Conservation (phyloP, 352 stramenopile species). For the Plasmopara viticola region DNA sequence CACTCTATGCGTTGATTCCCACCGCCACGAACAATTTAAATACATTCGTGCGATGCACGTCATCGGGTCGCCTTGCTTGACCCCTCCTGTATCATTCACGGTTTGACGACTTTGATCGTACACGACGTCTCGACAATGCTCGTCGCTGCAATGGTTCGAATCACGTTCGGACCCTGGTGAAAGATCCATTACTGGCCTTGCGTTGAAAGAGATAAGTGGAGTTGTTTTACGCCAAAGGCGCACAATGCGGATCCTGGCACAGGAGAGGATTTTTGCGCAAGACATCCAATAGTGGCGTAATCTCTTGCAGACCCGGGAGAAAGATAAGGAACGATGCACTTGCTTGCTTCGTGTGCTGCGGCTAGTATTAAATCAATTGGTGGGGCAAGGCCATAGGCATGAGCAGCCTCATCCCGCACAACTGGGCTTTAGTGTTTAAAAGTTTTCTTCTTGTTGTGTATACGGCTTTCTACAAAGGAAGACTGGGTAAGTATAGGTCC, state of each 20-base stretch:
- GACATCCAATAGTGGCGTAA: conserved; percentile 77
- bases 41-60: conserved; percentile 83
- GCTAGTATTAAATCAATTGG: too few species aligned
- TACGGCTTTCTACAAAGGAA: too few species aligned
- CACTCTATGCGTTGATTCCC: conserved; percentile 86
- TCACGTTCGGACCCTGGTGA: conserved; percentile 38
- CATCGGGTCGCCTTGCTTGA: conserved; percentile 85
- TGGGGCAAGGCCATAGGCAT: too few species aligned
- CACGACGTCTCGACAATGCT: conserved; percentile 96
- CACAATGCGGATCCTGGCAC: conserved; percentile 25
- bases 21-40: conserved; percentile 87
- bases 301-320: conserved; percentile 92
- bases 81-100: conserved; percentile 95
- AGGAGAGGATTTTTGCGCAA: conserved; percentile 50
- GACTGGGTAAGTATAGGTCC: too few species aligned
- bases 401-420: too few species aligned
- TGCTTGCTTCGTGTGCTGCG: background rate
- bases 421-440: too few species aligned
- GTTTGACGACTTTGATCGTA: conserved; percentile 92
- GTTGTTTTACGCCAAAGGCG: conserved; percentile 73
- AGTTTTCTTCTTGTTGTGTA: too few species aligned
- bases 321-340: conserved; percentile 93
- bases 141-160: conserved; percentile 94
- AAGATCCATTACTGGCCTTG: conserved; percentile 94
- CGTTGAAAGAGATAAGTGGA: conserved; percentile 91